Evolutionary conservation across 495 filamentous ascomycete genomes (phyloP).

Genomic region (Xylaria castorea): DNA sequence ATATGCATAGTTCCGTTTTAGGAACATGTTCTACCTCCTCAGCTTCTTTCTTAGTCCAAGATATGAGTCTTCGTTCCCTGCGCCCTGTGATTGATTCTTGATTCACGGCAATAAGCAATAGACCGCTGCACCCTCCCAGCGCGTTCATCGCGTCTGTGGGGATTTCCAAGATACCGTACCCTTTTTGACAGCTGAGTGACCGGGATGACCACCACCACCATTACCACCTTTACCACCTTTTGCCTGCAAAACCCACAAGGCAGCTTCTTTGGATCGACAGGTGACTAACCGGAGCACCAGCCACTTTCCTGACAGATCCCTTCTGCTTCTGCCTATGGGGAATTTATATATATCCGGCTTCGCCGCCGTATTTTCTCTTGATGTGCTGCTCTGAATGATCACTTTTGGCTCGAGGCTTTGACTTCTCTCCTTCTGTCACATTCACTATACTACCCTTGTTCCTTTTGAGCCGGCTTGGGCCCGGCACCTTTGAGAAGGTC

Average conservation of each 20-base stretch:
- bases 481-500: constrained; percentile 35
- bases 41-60: neutral
- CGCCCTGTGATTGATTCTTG: constrained; percentile 37
- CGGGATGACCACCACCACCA: constrained; percentile 44
- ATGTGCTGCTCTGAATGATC: constrained; percentile 17
- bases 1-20: constrained; percentile 37
- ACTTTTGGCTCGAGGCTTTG: constrained; percentile 31
- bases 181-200: constrained; percentile 29
- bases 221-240: constrained; percentile 24
- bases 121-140: constrained; percentile 26
- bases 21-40: constrained; percentile 28
- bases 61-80: constrained; percentile 35
- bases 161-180: constrained; percentile 16
- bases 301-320: constrained; percentile 32
- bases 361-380: neutral
- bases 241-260: constrained; percentile 36
- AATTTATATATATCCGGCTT: constrained; percentile 36
- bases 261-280: constrained; percentile 34
- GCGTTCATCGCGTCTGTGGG: constrained; percentile 26
- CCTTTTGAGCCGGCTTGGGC: constrained; percentile 39
- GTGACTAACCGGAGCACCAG: constrained; percentile 38
- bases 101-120: constrained; percentile 29
- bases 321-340: constrained; percentile 15
- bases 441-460: constrained; percentile 26
- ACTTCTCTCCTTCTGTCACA: constrained; percentile 27